Evolutionary conservation across 75 land plant genomes (phyloP).

Genomic region (Sequoiadendron giganteum): DNA sequence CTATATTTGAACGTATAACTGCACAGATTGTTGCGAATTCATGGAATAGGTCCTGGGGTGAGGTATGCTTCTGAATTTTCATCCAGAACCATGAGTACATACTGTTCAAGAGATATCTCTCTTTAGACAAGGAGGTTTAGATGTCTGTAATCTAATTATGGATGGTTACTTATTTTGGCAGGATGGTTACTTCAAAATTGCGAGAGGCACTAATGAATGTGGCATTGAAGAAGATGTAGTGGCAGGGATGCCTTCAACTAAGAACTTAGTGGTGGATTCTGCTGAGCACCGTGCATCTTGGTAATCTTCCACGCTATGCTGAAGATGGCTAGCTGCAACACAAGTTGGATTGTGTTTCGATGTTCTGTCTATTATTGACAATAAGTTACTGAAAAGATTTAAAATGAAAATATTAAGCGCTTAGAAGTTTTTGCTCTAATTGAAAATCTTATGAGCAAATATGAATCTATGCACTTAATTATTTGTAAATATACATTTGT

Average conservation of each 20-base stretch:
- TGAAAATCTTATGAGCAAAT: neutral
- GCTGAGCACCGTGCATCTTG: neutral
- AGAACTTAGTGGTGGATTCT: constrained; percentile 34
- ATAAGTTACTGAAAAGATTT: no score
- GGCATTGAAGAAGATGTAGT: constrained; percentile 69
- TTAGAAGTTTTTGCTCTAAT: neutral
- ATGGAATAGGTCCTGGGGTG: constrained; percentile 52
- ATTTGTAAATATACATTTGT: neutral
- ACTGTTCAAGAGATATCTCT: neutral
- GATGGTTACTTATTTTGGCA: constrained; percentile 8
- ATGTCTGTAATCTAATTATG: neutral
- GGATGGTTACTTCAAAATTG: constrained; percentile 79
- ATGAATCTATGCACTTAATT: neutral
- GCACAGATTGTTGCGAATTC: constrained; percentile 46
- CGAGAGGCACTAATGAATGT: constrained; percentile 75
- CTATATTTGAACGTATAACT: neutral
- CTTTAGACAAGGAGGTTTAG: neutral
- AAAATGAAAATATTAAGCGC: neutral
- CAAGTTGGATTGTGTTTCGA: neutral
- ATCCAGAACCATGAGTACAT: neutral
- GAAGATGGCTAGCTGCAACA: neutral
- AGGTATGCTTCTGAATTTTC: constrained; percentile 23
- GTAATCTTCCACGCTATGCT: neutral
- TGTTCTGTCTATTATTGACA: neutral
- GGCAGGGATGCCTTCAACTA: constrained; percentile 73